Evolutionary conservation across 495 filamentous ascomycete genomes (phyloP).

Genomic region (Collariella sp.): DNA sequence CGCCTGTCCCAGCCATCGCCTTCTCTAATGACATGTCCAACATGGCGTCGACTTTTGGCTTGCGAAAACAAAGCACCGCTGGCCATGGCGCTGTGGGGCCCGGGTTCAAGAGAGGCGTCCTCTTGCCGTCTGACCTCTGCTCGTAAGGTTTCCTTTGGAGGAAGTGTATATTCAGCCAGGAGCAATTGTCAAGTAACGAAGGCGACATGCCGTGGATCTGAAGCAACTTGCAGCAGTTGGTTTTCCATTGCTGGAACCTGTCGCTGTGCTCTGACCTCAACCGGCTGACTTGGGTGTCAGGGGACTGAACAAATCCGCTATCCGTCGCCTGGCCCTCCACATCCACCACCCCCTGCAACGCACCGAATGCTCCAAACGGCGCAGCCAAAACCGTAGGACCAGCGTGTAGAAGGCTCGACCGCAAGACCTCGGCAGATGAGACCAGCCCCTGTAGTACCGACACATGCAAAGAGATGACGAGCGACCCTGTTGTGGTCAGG

Average conservation of each 20-base stretch:
- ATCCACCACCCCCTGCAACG: conserved; percentile 27
- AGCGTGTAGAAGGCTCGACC: conserved; percentile 26
- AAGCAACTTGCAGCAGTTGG: conserved; percentile 32
- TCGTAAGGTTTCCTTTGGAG: conserved; percentile 30
- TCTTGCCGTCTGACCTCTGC: conserved; percentile 33
- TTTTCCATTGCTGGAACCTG: conserved; percentile 32
- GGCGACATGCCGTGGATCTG: conserved; percentile 36
- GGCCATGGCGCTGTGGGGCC: conserved; percentile 40
- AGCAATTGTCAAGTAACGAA: conserved; percentile 26
- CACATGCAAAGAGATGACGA: conserved; percentile 37
- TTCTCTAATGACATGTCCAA: conserved; percentile 16
- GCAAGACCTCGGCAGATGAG: conserved; percentile 31
- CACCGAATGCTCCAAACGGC: conserved; percentile 40
- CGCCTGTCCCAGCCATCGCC: conserved; percentile 1
- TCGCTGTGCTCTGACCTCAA: conserved; percentile 31
- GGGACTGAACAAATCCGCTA: conserved; percentile 34
- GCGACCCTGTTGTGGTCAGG: conserved; percentile 40
- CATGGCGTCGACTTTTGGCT: conserved; percentile 19
- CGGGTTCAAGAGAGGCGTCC: conserved; percentile 29
- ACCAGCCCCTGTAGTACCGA: conserved; percentile 32
- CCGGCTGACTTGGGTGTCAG: conserved; percentile 37
- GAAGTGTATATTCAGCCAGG: conserved; percentile 32
- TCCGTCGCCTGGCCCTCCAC: conserved; percentile 19
- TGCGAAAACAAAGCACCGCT: conserved; percentile 43
- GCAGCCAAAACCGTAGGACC: conserved; percentile 36